Base-by-base conservation (phyloP, 2,329 filamentous ascomycete species). In the Exophiala phaeomuriformis region DNA sequence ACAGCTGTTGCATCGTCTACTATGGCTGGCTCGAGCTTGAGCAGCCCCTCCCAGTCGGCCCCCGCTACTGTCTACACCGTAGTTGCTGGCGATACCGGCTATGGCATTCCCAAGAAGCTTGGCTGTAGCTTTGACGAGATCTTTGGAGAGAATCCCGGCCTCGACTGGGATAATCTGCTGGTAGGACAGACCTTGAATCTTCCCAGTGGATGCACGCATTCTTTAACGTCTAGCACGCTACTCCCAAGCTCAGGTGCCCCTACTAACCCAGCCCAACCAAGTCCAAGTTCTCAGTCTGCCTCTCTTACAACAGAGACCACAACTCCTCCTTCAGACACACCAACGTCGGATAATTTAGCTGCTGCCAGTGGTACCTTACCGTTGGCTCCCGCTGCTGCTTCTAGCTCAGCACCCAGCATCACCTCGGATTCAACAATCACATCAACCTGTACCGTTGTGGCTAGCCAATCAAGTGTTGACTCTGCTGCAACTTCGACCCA, bases 121-220 rank as follows among this genome's bases (percentile, higher is more conserved):
- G 58, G 58, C 28, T 60, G 56, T 37, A 51, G 37, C 35, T 56
- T 46, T 27, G 56, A 57, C 52, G 57, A 45, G 5, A 43, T 62
- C n/a, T 35, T 55, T 4, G 42, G 37, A 46, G 58, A 52, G 3
- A 62, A 62, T 51, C 53, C 58, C 4, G 49, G 43, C 27, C 12
- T 60, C 37, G 48, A 60, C 28, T 60, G 57, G 59, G 53, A 54
- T 32, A 53, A 55, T 4, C 41, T 61, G 41, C 40, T 48, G 36
- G 46, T 57, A 46, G 56, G 56, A 29, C 56, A 61, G 35, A 52
- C 19, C 1, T n/a, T 61, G 33, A 61, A 52, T 49, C 6, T 53
- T 6, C 57, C 56, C 33, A 19, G 19, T 19, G 19, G 19, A 49
- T 47, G 7, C 45, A 53, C 5, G 47, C 46, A 12, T 39, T 49